phyloP scores from a whole-genome alignment of 129 eudicot species.

The Pittosporum tobira region DNA sequence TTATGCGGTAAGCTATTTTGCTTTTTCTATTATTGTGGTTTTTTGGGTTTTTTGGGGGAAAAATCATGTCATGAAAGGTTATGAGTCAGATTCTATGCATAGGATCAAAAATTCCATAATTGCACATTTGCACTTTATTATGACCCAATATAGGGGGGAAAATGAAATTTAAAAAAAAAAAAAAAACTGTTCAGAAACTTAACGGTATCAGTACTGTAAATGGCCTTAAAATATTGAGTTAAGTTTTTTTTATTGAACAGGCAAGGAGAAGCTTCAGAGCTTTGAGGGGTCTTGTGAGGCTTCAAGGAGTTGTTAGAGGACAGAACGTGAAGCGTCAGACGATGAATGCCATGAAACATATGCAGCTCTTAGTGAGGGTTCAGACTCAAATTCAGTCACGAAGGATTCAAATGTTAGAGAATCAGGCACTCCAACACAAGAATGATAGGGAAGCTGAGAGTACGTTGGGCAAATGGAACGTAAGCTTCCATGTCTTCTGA shows the following conservation, averaged over 20 bases:
- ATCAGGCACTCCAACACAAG: conserved; percentile 48
- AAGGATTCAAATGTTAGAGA: conserved; percentile 83
- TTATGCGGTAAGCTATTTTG: conserved; percentile 52
- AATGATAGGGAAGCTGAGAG: conserved; percentile 56
- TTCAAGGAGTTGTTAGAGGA: conserved; percentile 82
- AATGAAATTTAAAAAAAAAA: too few relatives aligned
- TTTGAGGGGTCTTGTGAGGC: conserved; percentile 90
- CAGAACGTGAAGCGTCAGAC: conserved; percentile 86
- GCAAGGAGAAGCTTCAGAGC: conserved; percentile 89
- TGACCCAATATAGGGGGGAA: too few relatives aligned
- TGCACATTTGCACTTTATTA: too few relatives aligned
- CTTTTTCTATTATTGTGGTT: not conserved
- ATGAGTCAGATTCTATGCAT: not conserved
- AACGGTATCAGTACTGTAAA: not conserved
- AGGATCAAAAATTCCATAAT: not conserved
- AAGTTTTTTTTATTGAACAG: conserved; percentile 26
- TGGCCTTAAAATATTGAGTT: not conserved
- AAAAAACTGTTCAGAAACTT: too few relatives aligned
- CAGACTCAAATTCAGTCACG: conserved; percentile 93
- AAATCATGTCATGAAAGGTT: too few relatives aligned
- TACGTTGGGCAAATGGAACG: conserved; percentile 59
- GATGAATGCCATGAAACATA: conserved; percentile 78
- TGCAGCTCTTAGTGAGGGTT: conserved; percentile 86
- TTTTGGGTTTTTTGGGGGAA: not conserved
- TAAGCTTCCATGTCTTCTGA: conserved; percentile 14